Conservation (phyloP, 257 asterid species). For the Paraleonurus japonicus region DNA sequence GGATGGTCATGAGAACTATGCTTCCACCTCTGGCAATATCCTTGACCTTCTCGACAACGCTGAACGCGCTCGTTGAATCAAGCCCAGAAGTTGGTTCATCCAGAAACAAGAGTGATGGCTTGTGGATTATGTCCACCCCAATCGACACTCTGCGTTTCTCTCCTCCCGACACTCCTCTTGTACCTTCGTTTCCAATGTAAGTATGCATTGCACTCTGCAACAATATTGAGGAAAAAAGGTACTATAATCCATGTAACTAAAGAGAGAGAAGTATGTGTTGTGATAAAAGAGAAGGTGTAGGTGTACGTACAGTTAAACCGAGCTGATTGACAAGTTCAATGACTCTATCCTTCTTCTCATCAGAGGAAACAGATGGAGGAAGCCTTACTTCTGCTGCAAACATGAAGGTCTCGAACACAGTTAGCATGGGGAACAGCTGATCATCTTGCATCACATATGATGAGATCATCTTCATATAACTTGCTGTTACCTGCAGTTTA, state of each 20-base stretch:
- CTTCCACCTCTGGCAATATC: conserved; percentile 80
- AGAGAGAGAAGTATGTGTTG: not conserved
- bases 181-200: conserved; percentile 77
- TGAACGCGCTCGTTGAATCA: conserved; percentile 81
- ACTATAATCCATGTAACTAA: not conserved
- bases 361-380: conserved; percentile 68
- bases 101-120: conserved; percentile 78
- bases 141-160: conserved; percentile 81
- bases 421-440: conserved; percentile 84
- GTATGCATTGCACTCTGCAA: conserved; percentile 71
- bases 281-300: not conserved
- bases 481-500: conserved; percentile 67
- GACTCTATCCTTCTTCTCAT: conserved; percentile 73
- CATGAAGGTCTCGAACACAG: conserved; percentile 82
- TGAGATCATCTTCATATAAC: conserved; percentile 90
- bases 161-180: conserved; percentile 82
- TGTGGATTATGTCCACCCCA: conserved; percentile 84
- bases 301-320: conserved; percentile 62
- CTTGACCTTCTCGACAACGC: conserved; percentile 82
- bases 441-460: conserved; percentile 95
- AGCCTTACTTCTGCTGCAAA: conserved; percentile 91
- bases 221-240: not conserved
- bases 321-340: conserved; percentile 72
- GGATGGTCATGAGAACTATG: conserved; percentile 80
- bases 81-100: conserved; percentile 93